Conservation (phyloP, 192 early-diverging fungal genomes). For the Umbelopsis sp. region DNA sequence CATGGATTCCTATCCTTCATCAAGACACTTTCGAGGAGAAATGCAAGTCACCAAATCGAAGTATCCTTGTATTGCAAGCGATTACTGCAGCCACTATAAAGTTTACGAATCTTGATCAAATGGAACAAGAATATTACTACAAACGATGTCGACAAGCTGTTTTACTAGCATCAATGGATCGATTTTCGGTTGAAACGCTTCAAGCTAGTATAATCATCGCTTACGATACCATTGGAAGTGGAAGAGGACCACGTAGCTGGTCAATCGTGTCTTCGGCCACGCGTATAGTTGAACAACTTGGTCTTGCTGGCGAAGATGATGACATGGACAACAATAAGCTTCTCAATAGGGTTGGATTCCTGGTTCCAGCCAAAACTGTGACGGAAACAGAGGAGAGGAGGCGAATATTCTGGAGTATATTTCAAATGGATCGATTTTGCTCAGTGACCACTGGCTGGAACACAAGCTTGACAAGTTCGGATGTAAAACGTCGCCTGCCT, state of each 20-base stretch:
- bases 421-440: conserved; percentile 19
- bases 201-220: conserved; percentile 16
- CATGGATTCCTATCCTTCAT: conserved; percentile 19
- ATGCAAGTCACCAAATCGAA: neutral
- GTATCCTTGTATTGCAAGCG: neutral
- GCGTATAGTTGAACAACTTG: conserved; percentile 3
- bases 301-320: conserved; percentile 15
- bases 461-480: conserved; percentile 7
- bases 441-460: conserved; percentile 20
- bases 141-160: conserved; percentile 13
- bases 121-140: neutral
- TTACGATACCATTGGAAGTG: conserved; percentile 12
- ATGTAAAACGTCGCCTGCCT: conserved; percentile 14
- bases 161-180: neutral
- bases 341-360: conserved; percentile 2
- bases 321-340: neutral
- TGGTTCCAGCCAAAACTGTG: neutral
- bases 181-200: conserved; percentile 17
- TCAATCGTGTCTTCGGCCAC: conserved; percentile 18
- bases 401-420: conserved; percentile 16
- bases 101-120: neutral
- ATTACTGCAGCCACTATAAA: conserved; percentile 17
- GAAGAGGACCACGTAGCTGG: conserved; percentile 19
- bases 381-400: conserved; percentile 9
- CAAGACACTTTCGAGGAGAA: neutral